Evolutionary conservation across 129 eudicot genomes (phyloP), one percentile per base, ranked within the genome.

Genomic region (Chrysanthemum makinoi): DNA sequence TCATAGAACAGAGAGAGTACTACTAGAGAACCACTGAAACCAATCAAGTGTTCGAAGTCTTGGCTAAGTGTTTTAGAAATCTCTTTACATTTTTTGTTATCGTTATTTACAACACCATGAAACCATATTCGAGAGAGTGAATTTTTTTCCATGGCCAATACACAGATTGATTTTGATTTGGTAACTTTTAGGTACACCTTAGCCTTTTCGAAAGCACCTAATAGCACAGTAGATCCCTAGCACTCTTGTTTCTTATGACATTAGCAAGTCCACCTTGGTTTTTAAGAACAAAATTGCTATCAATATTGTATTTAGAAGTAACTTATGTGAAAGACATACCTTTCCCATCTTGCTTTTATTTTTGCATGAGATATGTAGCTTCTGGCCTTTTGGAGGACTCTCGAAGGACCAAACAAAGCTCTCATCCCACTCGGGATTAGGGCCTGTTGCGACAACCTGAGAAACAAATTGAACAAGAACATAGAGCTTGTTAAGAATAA

Each of bases 331-430:
- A 76, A 62, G 55, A 75, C 54, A 78, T 82, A 88, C 99, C 94
- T 95, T 95, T 50, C 99, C 99, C 89, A 95, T 91, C 70, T 90
- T 95, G 96, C 97, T 95, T 86, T 95, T 95, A 77, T 90, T 95
- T 81, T 90, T 95, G 95, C 99, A 95, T 35, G 97, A 84, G 50
- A 95, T 95, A 33, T 90, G 99, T 80, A 95, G 93, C 78, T 95
- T 95, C 80, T 95, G 99, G 80, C 99, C 99, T 75, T 95, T 95
- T 53, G 99, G 99, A 69, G 99, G 99, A 60, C 97, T 90, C 74
- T 95, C 99, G 54, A 95, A 95, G 56, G 97, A 83, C 99, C 99
- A 95, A 52, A 88, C 78, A 72, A 95, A 95, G 85, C 87, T 87
- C 78, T 95, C 94, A 9, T 95, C 97, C 96, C 96, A 95, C 49